Percentiles rank a stretch among this genome's conserved stretches.
phyloP scores from a whole-genome alignment of 768 basidiomycete species.

The Collybia mongolica region DNA sequence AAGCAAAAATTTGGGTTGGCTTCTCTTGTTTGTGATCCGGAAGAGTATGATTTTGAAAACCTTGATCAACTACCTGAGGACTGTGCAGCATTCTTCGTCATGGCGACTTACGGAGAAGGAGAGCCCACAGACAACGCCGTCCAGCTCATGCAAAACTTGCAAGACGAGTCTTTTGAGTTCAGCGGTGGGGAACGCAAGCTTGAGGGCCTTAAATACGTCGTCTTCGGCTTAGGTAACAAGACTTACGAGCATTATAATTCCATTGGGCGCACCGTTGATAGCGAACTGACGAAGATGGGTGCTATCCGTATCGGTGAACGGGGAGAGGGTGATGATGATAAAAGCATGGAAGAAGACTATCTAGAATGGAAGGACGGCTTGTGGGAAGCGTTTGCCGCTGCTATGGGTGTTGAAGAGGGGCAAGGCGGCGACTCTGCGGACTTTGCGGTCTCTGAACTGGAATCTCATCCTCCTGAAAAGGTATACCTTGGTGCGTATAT shows the following conservation, averaged over 20 bases:
- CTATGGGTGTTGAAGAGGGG: conserved; percentile 91
- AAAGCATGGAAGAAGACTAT: conserved; percentile 99
- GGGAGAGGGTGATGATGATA: conserved; percentile 98
- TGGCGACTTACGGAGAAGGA: conserved; percentile 99
- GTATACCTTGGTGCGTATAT: conserved; percentile 79
- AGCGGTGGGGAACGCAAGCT: conserved; percentile 74
- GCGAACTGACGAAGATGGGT: conserved; percentile 73
- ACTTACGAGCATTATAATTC: conserved; percentile 98
- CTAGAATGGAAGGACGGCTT: conserved; percentile 98
- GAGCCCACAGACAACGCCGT: conserved; percentile 99
- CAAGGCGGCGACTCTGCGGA: conserved; percentile 94
- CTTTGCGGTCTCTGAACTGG: conserved; percentile 86
- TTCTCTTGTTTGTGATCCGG: conserved; percentile 96
- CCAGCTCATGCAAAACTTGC: conserved; percentile 87
- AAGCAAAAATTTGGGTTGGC: conserved; percentile 95
- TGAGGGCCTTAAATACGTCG: conserved; percentile 87
- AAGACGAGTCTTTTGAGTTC: conserved; percentile 87
- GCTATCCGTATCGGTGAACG: conserved; percentile 82
- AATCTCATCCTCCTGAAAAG: conserved; percentile 76
- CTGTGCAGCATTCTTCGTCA: conserved; percentile 87
- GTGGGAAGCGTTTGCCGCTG: conserved; percentile 88
- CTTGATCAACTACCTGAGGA: conserved; percentile 89
- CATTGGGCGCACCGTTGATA: conserved; percentile 80
- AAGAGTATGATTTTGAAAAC: conserved; percentile 98
- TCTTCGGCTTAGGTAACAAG: conserved; percentile 90